Evolutionary conservation across 345 rosid genomes (phyloP).

Genomic region (Viola odorata): DNA sequence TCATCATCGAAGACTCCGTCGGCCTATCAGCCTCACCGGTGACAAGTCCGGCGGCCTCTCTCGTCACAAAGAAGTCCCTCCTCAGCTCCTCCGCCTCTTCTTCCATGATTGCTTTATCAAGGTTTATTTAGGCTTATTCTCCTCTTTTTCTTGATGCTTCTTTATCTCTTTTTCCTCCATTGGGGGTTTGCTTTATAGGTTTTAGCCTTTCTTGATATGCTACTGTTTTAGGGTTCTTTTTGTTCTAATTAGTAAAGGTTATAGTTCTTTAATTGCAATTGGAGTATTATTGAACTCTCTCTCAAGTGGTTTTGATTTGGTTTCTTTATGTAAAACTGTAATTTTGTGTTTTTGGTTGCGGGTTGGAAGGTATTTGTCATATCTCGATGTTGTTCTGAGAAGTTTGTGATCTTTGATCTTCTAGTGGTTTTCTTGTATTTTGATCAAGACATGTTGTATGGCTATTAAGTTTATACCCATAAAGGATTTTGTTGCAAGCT

Average conservation of each 20-base stretch:
- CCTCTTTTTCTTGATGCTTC: not conserved
- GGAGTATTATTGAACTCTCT: no score
- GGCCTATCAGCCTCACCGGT: no score
- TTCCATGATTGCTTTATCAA: slow-evolving; percentile 46
- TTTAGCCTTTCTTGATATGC: not conserved
- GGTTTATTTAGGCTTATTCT: slow-evolving; percentile 11
- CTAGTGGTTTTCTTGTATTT: not conserved
- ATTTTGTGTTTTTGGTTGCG: not conserved
- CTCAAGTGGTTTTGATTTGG: not conserved
- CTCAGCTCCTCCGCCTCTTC: slow-evolving; percentile 31
- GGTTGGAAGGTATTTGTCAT: not conserved
- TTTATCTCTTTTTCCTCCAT: not conserved
- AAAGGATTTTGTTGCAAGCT: no score
- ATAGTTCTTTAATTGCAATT: not conserved
- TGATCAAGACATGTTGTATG: no score
- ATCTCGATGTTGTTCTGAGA: not conserved
- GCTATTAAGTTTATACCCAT: no score
- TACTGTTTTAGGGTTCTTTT: not conserved
- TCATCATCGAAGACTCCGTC: no score
- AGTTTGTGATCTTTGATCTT: not conserved
- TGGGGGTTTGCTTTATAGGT: not conserved
- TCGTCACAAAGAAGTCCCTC: slow-evolving; percentile 15
- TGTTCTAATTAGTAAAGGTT: not conserved
- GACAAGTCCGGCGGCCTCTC: no score
- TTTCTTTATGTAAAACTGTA: not conserved